Evolutionary conservation across 2,329 filamentous ascomycete species (phyloP), one percentile per base, ranked within the genome.

Genomic region (Colletotrichum orchidophilum): DNA sequence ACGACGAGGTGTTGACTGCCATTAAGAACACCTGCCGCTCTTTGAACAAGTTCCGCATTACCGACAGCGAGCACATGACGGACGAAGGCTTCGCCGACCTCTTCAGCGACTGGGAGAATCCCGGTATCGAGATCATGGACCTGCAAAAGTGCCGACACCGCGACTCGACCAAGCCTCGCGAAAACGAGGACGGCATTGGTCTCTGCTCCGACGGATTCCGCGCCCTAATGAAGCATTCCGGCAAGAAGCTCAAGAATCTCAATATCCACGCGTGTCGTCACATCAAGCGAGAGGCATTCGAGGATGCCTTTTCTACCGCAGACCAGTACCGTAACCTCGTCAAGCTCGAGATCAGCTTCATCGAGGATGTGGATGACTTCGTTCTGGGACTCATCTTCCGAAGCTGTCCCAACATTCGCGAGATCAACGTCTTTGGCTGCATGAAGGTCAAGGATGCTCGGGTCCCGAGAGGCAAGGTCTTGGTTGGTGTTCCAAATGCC

Each of bases 191-290:
- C 66, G 86, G 87, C 27, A 83, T 96, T 54, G 96, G 95, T 1
- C 86, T 98, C 35, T 94, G 92, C 63, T 92, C 91, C 0, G 82
- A 87, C 6, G 95, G 93, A 0, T 96, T 98, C 82, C 84, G 87
- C 74, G 93, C 94, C 0, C 82, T 98, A 53, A 97, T 98, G 94
- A 83, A 84, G 0, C 96, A 98, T 78, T 97, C 95, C 0, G 93
- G 94, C 4, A 78, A 82, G 1, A 85, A 82, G 12, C 81, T 98
- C 2, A 86, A 87, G 70, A 84, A 87, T 50, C 84, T 98, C 39
- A 93, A 97, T 77, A 85, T 98, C n/a, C 89, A 94, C 15, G 93
- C 92, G 0, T 97, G 94, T 78, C 92, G 96, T 3, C 93, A 97
- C 79, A 95, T 98, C 73, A 87, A 90, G 1, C 85, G 87, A 39